Conservation (phyloP, 805 yeast species). For the Kockiozyma suomiensis region DNA sequence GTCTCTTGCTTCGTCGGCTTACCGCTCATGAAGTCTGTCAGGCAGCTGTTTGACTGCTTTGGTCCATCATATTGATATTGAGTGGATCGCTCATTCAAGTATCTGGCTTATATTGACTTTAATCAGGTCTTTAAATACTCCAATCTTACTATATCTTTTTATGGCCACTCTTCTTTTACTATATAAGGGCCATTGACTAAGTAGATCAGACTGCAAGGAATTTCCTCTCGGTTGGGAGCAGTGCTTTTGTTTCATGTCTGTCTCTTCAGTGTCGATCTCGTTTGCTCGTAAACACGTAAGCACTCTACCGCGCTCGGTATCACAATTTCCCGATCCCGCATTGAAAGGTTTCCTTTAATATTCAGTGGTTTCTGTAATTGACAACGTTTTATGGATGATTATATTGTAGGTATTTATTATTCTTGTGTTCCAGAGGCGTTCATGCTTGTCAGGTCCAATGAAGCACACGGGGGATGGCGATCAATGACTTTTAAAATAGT, state of each 20-base stretch:
- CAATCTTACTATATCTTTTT: constrained; percentile 48
- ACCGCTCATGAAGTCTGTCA: too few species aligned
- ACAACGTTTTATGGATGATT: constrained; percentile 58
- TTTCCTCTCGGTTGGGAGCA: constrained; percentile 51
- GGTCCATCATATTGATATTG: constrained; percentile 25
- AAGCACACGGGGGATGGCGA: constrained; percentile 9
- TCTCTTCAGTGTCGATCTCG: constrained; percentile 52
- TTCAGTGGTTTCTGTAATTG: constrained; percentile 46
- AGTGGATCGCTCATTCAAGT: constrained; percentile 35
- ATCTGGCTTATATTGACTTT: constrained; percentile 43
- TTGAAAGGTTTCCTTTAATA: constrained; percentile 57
- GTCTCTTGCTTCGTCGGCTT: too few species aligned
- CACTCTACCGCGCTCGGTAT: constrained; percentile 52
- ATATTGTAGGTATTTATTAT: constrained; percentile 52
- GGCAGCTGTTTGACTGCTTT: constrained; percentile 28
- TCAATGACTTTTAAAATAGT: constrained; percentile 6
- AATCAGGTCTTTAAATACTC: constrained; percentile 49
- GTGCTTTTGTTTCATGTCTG: constrained; percentile 50
- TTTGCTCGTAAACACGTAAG: constrained; percentile 48
- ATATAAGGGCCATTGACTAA: too few species aligned
- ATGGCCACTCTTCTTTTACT: constrained; percentile 51
- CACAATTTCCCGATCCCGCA: constrained; percentile 53
- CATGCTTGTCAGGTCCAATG: constrained; percentile 25
- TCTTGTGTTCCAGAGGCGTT: constrained; percentile 36
- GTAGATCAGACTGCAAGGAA: constrained; percentile 54